Base-by-base conservation (phyloP, 192 early-diverging fungal species). In the Coemansia sp. region DNA sequence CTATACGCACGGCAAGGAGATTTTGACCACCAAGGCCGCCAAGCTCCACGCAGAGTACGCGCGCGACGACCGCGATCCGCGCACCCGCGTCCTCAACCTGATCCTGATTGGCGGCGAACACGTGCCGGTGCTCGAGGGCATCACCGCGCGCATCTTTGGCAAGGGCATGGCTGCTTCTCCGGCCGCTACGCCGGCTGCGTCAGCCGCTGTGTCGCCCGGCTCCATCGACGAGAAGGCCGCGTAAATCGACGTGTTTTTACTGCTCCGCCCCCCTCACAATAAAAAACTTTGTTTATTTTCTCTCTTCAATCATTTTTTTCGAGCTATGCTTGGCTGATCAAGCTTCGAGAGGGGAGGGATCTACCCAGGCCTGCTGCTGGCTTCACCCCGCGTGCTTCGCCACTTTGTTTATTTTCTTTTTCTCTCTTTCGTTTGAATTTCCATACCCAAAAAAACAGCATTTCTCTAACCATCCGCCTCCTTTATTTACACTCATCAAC, bases 41-140 rank as follows among this genome's bases (percentile, higher is more conserved):
- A 76, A 66, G 55, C 73, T 76, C 21, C 67, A 76, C 36, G 63
- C 73, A 3, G 73, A 76, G 67, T 76, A 76, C 62, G 55, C 62
- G 40, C 73, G 73, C 45, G 66, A 58, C 14, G 73, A 76, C 14
- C 50, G 58, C 46, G 67, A 70, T 21, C 31, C 58, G 9, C 73
- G 63, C 43, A 66, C 49, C 42, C 70, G 70, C 47, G 73, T 76
- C 11, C 55, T 76, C 28, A 76, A 65, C 40, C 62, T 76, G 49
- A 76, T 76, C 14, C 58, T 76, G 23, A 76, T 76, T 26, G 61
- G 73, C 21, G 73, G 73, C 22, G 73, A 76, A 53, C 67, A 76
- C 51, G 59, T 76, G 9, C 73, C 73, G 6, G 67, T 76, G 11
- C 67, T 76, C 3, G 73, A 70, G 43, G 42, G 34, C 8, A 70